phyloP scores from a whole-genome alignment of 495 filamentous ascomycete genomes.

The Penicillium cosmopolitanum region DNA sequence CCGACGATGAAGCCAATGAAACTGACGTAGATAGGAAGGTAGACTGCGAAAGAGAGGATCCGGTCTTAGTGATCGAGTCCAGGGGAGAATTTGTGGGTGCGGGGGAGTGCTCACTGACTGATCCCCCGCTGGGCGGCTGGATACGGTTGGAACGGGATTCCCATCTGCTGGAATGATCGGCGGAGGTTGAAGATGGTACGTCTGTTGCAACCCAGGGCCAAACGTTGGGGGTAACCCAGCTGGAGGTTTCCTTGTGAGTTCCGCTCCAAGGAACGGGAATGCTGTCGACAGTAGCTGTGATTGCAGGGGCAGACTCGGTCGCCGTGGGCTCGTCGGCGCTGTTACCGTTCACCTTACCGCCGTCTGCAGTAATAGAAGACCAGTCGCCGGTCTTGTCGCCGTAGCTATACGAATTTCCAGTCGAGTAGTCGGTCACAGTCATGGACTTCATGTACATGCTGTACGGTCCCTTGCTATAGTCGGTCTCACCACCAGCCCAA shows the following conservation, averaged over 20 bases:
- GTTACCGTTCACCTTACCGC: conserved; percentile 65
- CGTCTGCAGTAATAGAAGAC: conserved; percentile 77
- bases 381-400: conserved; percentile 74
- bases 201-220: conserved; percentile 64
- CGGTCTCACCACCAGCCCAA: conserved; percentile 84
- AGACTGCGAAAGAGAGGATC: conserved; percentile 37
- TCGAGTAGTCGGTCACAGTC: conserved; percentile 85
- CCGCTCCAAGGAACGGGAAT: conserved; percentile 66
- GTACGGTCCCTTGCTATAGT: conserved; percentile 80
- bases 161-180: conserved; percentile 69
- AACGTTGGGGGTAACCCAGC: conserved; percentile 53
- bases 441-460: conserved; percentile 81
- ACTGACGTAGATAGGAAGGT: conserved; percentile 53
- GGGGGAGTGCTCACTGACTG: conserved; percentile 53
- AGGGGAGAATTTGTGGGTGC: conserved; percentile 17
- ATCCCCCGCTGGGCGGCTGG: conserved; percentile 48
- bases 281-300: conserved; percentile 58
- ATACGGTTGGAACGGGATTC: conserved; percentile 67
- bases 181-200: conserved; percentile 45
- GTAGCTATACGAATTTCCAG: conserved; percentile 81
- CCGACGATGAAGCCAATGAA: conserved; percentile 48
- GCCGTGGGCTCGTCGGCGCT: conserved; percentile 41
- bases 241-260: conserved; percentile 59
- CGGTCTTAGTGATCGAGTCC: conserved; percentile 19
- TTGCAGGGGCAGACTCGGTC: conserved; percentile 50